Evolutionary conservation across 352 stramenopile species (phyloP), one percentile per base, ranked within the genome.

Genomic region (Phytophthora cajani): DNA sequence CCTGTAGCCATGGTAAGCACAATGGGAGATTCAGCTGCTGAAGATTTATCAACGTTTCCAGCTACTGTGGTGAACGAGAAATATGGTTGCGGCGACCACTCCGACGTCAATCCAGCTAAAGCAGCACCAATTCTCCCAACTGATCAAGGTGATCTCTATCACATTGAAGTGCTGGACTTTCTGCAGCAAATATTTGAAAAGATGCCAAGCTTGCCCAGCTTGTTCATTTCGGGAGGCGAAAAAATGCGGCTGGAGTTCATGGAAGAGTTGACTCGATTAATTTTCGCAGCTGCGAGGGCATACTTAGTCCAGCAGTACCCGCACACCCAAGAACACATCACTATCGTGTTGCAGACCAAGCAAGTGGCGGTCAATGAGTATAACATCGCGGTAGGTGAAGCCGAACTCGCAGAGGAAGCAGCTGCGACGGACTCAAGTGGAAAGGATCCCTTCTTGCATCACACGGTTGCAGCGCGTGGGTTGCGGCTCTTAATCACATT

Each of bases 111-210:
- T 12, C 7, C 32, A 19, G 21, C 42, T 44, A 63, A 5, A 53
- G 16, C 50, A 46, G 40, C 17, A n/a, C 14, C 33, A 19, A 36
- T 23, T 32, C 32, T 27, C 40, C 55, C 59, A 27, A 40, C 27
- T 16, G 55, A 70, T 44, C 30, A 67, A 54, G 33, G 27, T 25
- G 61, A 66, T 11, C 50, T 78, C 14, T 80, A 67, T 55, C 80
- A 89, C 33, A 16, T 74, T 6, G 71, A 87, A 63, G 80, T 89
- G 23, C 77, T 93, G 16, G 81, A 86, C 14, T 93, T 93, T 64
- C 32, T 93, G 2, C 61, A 81, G 11, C 64, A 90, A 25, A 51
- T 88, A 25, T 87, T 87, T 44, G 65, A 65, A 36, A 74, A 69
- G 2, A 89, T 89, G 81, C 58, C 81, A 36, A 79, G 69, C 42